Conservation (phyloP, 768 basidiomycete genomes). For the Chalciporus pseudorubinellus region DNA sequence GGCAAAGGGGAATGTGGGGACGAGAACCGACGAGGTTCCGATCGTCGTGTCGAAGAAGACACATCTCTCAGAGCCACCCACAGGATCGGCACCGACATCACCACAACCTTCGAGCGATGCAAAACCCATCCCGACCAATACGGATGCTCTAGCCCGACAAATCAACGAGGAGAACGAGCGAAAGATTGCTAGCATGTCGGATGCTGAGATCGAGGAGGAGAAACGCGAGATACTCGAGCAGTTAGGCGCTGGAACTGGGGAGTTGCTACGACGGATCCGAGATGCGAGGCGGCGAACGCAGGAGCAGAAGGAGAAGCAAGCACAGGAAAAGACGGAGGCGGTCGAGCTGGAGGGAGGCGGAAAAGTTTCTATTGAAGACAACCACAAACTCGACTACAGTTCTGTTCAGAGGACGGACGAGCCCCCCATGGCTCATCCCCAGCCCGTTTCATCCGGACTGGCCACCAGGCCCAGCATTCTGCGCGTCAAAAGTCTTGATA, state of each 20-base stretch:
- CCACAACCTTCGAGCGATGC: background rate
- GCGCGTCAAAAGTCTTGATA: conserved; percentile 31
- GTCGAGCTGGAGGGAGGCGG: background rate
- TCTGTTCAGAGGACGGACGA: background rate
- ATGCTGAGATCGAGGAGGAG: conserved; percentile 67
- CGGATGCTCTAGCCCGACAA: conserved; percentile 50
- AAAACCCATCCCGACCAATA: conserved; percentile 22
- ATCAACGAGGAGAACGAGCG: conserved; percentile 66
- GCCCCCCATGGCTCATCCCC: background rate
- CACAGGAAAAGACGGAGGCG: background rate
- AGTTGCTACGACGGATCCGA: conserved; percentile 41
- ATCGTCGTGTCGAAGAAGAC: conserved; percentile 28
- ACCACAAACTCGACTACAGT: background rate
- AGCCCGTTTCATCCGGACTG: conserved; percentile 8
- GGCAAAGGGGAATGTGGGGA: conserved; percentile 21
- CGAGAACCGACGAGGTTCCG: conserved; percentile 14
- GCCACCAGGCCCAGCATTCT: conserved; percentile 23
- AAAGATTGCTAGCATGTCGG: conserved; percentile 64
- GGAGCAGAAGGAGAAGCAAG: background rate
- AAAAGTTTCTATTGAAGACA: background rate
- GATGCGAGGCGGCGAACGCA: conserved; percentile 4
- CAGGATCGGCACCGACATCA: background rate
- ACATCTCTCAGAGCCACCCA: background rate
- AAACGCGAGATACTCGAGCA: conserved; percentile 62
- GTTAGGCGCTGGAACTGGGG: conserved; percentile 66